Base-by-base conservation (phyloP, 2,329 filamentous ascomycete genomes). In the Graphium sp. region DNA sequence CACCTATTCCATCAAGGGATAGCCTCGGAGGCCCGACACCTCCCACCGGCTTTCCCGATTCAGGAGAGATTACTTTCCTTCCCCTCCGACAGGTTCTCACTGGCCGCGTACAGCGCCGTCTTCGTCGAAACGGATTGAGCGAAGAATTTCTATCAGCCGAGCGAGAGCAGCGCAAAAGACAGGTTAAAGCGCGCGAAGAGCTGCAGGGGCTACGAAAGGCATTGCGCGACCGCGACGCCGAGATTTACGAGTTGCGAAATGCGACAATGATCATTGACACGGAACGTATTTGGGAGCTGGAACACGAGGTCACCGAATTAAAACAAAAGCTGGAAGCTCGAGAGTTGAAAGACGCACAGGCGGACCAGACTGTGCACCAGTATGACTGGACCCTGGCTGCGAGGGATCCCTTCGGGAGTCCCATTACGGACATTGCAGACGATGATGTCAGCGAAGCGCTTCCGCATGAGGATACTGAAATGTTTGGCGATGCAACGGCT, bases 101-200 rank as follows among this genome's bases (percentile, higher is more conserved):
- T 22, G 66, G 63, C 6, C 60, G 69, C 10, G 54, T 71, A 25
- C 62, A 69, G 46, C 58, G 69, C 5, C 59, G 68, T 12, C 54
- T 68, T 21, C 55, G 63, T 6, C 60, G 69, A 28, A 66, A 63
- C 36, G 57, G 63, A 4, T 41, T 73, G 5, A 69, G 66, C 36
- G 66, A 68, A 35, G 62, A 73, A 46, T 61, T 71, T 48, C 65
- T 70, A 41, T 43, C 46, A 9, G 59, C 69, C 30, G 49, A 58
- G 6, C 47, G 49, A 6, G 60, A 64, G 32, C 63, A 60, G 41
- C 54, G 47, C 24, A 49, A 45, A 11, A 47, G 50, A 23, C 46
- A 48, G 1, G 46, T 44, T 29, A 44, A 54, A 18, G 46, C 55
- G 7, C 50, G 49, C 24, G 49, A 47, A 0, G 63, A 74, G 41